Conservation (phyloP, 768 basidiomycete genomes). For the Lactifluus rugatus region DNA sequence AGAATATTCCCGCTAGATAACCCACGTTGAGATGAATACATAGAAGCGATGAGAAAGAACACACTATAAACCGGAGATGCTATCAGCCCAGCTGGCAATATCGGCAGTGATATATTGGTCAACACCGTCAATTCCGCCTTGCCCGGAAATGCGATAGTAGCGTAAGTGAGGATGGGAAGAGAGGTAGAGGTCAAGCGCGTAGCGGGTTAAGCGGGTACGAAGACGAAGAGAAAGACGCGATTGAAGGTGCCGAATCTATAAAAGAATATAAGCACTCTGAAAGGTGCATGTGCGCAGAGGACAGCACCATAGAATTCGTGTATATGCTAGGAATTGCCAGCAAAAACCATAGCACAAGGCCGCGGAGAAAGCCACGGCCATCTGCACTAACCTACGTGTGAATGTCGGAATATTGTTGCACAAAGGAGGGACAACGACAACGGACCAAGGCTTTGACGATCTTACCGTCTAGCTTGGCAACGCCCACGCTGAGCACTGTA, state of each 20-base stretch:
- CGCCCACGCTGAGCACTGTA: conserved; percentile 80
- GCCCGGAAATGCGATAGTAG: conserved; percentile 44
- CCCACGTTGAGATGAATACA: not conserved
- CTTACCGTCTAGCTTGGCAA: conserved; percentile 80
- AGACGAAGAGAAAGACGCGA: conserved; percentile 74
- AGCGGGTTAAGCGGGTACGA: conserved; percentile 80
- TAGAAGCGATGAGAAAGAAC: conserved; percentile 25
- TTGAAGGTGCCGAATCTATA: conserved; percentile 80
- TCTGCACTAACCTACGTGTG: conserved; percentile 60
- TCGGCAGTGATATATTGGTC: conserved; percentile 94
- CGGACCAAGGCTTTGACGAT: conserved; percentile 79
- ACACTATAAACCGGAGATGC: conserved; percentile 79
- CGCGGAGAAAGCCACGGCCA: conserved; percentile 70
- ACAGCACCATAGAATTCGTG: conserved; percentile 82
- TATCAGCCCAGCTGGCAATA: conserved; percentile 80
- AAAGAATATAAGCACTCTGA: not conserved
- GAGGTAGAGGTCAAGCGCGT: conserved; percentile 88
- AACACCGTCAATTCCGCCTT: conserved; percentile 47
- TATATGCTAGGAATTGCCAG: conserved; percentile 90
- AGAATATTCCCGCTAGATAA: conserved; percentile 73
- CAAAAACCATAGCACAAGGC: conserved; percentile 80
- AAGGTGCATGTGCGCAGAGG: not conserved
- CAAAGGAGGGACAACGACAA: not conserved
- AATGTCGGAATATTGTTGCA: not conserved
- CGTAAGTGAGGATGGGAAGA: conserved; percentile 60